Conservation (phyloP, 1,139 yeast genomes). For the Hemisphaericaspora lyxosophila region DNA sequence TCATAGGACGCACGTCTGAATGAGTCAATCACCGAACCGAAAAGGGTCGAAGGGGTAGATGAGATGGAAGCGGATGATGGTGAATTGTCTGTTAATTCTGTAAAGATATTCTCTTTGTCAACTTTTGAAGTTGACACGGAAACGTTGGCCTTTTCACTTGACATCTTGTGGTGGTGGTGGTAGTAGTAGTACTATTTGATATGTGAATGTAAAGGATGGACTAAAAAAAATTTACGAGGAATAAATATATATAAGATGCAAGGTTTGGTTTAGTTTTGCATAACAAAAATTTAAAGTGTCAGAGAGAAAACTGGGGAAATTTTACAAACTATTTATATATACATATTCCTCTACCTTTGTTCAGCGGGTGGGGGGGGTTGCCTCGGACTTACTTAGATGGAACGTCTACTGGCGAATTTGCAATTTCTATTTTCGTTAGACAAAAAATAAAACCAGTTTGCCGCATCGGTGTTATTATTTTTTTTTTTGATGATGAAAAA, state of each 20-base stretch:
- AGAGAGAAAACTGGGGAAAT: slow-evolving; percentile 1
- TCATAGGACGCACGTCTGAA: slow-evolving; percentile 12
- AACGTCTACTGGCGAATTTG: background rate
- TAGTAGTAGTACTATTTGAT: background rate
- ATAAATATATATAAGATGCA: background rate
- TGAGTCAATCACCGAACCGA: slow-evolving; percentile 5
- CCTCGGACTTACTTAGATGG: background rate
- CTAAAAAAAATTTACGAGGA: background rate
- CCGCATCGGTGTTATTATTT: background rate
- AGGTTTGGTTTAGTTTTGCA: background rate
- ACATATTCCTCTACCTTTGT: no score
- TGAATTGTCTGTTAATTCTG: background rate
- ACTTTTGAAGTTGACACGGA: background rate
- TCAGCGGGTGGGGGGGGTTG: background rate
- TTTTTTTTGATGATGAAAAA: no score
- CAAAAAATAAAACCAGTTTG: background rate
- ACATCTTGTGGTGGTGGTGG: background rate
- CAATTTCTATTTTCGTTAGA: background rate
- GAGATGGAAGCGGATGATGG: background rate
- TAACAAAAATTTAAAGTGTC: no score
- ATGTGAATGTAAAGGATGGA: background rate
- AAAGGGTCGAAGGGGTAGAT: background rate
- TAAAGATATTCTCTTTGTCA: background rate
- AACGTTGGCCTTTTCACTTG: slow-evolving; percentile 1
- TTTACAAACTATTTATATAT: slow-evolving; percentile 1